Percentiles rank a stretch among this genome's conserved stretches.
phyloP scores from a whole-genome alignment of 345 rosid species.

The Trapa bicornis region DNA sequence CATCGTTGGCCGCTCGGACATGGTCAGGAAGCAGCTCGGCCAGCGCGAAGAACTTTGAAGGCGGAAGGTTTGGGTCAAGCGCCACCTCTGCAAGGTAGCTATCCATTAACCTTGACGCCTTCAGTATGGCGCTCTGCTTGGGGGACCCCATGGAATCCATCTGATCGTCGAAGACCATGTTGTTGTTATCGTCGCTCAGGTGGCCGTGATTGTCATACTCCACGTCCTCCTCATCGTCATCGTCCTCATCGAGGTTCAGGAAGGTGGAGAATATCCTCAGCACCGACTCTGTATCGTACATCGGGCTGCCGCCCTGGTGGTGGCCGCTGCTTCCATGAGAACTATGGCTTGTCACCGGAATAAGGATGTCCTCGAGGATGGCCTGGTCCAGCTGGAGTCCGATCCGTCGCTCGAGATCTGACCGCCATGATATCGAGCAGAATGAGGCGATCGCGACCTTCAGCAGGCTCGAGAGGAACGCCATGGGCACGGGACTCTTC shows the following conservation, averaged over 20 bases:
- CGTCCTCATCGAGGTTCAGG: constrained; percentile 63
- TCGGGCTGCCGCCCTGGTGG: constrained; percentile 26
- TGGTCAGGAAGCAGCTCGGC: constrained; percentile 90
- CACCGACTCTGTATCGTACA: constrained; percentile 73
- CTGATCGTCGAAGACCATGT: constrained; percentile 48
- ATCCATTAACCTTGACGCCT: constrained; percentile 84
- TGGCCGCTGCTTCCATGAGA: constrained; percentile 44
- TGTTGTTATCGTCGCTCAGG: constrained; percentile 57
- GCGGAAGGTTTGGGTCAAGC: constrained; percentile 55
- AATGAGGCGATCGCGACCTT: constrained; percentile 59
- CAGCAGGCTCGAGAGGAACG: constrained; percentile 78
- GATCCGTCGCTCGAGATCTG: constrained; percentile 78
- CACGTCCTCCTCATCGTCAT: constrained; percentile 56
- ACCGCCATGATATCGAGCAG: constrained; percentile 48
- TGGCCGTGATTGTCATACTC: constrained; percentile 33
- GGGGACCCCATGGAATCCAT: constrained; percentile 85
- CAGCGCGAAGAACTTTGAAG: constrained; percentile 64
- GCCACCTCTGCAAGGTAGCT: constrained; percentile 85
- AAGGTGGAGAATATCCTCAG: constrained; percentile 76
- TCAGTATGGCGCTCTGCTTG: constrained; percentile 73
- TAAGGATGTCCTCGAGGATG: constrained; percentile 77
- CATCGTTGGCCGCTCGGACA: constrained; percentile 71
- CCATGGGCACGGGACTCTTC: constrained; percentile 73
- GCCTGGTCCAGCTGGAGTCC: constrained; percentile 92
- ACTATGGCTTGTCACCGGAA: constrained; percentile 34